Evolutionary conservation across 306 rosid genomes (phyloP).

Genomic region (Dalbergia oliveri): DNA sequence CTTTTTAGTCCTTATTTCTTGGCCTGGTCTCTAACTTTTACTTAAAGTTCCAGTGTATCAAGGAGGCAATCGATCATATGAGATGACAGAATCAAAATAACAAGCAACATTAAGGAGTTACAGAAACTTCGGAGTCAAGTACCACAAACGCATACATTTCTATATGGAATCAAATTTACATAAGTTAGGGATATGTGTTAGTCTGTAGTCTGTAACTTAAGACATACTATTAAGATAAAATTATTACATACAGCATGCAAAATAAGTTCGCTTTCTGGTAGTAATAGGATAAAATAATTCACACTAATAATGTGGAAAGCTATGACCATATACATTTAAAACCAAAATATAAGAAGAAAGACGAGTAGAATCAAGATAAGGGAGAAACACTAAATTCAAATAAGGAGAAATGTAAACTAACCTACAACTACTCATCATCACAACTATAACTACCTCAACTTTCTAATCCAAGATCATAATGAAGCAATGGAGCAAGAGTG

Average conservation of each 20-base stretch:
- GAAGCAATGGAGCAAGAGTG: slow-evolving; percentile 71
- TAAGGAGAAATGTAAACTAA: slow-evolving; percentile 29
- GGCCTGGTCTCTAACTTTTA: not conserved
- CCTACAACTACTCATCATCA: slow-evolving; percentile 33
- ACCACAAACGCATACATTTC: slow-evolving; percentile 23
- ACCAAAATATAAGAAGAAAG: slow-evolving; percentile 18
- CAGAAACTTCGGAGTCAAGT: slow-evolving; percentile 17
- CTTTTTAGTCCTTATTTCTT: not conserved
- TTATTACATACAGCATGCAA: slow-evolving; percentile 37
- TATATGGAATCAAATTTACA: slow-evolving; percentile 31
- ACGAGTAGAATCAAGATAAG: slow-evolving; percentile 1
- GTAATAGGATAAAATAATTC: slow-evolving; percentile 29
- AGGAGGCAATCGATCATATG: not conserved
- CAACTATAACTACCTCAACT: slow-evolving; percentile 48
- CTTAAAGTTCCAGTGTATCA: slow-evolving; percentile 16
- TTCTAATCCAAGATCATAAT: slow-evolving; percentile 51
- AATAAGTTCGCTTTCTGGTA: slow-evolving; percentile 26
- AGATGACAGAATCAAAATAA: slow-evolving; percentile 38
- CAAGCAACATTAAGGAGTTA: slow-evolving; percentile 1
- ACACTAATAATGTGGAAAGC: slow-evolving; percentile 32
- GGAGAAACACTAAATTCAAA: not conserved
- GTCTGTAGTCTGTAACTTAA: not conserved
- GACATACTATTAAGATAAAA: slow-evolving; percentile 25
- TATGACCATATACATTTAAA: slow-evolving; percentile 27
- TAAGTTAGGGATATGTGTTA: slow-evolving; percentile 15